A percentile compares a stretch with the other conserved stretches of the same genome.
phyloP scores from a whole-genome alignment of 2,329 filamentous ascomycete species.

The Monosporascus ibericus region DNA sequence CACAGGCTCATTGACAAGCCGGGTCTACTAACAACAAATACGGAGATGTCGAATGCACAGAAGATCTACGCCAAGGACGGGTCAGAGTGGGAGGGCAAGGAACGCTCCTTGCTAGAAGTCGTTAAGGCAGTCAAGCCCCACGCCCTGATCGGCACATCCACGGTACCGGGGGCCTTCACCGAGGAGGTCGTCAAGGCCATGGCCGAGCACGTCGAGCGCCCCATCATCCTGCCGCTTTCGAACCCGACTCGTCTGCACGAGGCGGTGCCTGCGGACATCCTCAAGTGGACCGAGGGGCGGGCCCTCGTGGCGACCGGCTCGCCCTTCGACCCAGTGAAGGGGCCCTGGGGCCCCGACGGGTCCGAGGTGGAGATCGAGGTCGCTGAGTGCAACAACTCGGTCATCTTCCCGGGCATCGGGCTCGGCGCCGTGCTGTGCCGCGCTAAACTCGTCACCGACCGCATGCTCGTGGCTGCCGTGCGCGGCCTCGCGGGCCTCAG shows the following conservation, averaged over 20 bases:
- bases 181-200: constrained; percentile 69
- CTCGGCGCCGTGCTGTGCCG: constrained; percentile 71
- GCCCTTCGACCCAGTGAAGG: constrained; percentile 69
- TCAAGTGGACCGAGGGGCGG: constrained; percentile 70
- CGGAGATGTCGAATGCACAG: constrained; percentile 61
- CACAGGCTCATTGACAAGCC: constrained; percentile 73
- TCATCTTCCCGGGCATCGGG: constrained; percentile 80
- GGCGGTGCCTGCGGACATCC: constrained; percentile 69
- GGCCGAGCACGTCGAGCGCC: constrained; percentile 64
- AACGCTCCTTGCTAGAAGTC: constrained; percentile 57
- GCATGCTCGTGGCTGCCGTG: constrained; percentile 77
- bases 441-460: constrained; percentile 60
- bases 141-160: constrained; percentile 79
- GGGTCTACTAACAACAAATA: constrained; percentile 63
- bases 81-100: constrained; percentile 54
- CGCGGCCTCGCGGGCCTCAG: constrained; percentile 65
- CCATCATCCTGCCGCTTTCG: constrained; percentile 75
- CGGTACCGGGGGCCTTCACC: constrained; percentile 69
- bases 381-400: constrained; percentile 86
- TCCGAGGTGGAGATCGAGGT: constrained; percentile 39
- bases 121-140: constrained; percentile 70
- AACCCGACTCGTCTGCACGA: constrained; percentile 84
- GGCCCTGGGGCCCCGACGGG: constrained; percentile 44
- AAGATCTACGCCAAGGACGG: constrained; percentile 58
- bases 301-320: constrained; percentile 78